Evolutionary conservation across 441 rosid genomes (phyloP).

Genomic region (Gossypium davidsonii): DNA sequence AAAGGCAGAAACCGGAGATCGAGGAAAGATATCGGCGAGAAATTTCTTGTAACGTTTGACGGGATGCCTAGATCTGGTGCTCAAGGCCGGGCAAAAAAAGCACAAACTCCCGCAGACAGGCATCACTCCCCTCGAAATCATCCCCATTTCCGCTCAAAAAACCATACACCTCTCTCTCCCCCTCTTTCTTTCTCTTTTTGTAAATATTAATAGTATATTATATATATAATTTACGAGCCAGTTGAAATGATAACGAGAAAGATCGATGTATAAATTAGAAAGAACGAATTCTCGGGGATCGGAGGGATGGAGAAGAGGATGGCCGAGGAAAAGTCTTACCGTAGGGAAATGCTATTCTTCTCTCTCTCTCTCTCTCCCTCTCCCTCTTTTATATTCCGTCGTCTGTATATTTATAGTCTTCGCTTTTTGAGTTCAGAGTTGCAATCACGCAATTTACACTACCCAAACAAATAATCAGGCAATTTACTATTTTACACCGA

Average conservation of each 20-base stretch:
- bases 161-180: neutral
- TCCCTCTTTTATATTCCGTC: neutral
- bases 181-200: neutral
- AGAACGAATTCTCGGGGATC: conserved; percentile 2
- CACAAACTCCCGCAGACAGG: conserved; percentile 13
- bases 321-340: conserved; percentile 4
- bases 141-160: conserved; percentile 7
- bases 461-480: neutral
- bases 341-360: neutral
- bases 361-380: neutral
- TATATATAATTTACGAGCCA: neutral
- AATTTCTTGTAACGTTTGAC: conserved; percentile 69
- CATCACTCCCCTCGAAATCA: conserved; percentile 7
- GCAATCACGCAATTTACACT: neutral
- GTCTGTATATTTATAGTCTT: conserved; percentile 8
- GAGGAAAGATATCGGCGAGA: conserved; percentile 57
- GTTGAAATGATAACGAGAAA: neutral
- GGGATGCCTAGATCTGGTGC: conserved; percentile 72
- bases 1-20: conserved; percentile 36
- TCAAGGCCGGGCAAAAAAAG: conserved; percentile 38
- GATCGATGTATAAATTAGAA: neutral
- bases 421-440: neutral
- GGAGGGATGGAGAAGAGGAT: conserved; percentile 11
- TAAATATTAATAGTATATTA: neutral
- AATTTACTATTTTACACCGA: neutral